phyloP scores from a whole-genome alignment of 495 filamentous ascomycete species.

The Podospora pseudocomata region DNA sequence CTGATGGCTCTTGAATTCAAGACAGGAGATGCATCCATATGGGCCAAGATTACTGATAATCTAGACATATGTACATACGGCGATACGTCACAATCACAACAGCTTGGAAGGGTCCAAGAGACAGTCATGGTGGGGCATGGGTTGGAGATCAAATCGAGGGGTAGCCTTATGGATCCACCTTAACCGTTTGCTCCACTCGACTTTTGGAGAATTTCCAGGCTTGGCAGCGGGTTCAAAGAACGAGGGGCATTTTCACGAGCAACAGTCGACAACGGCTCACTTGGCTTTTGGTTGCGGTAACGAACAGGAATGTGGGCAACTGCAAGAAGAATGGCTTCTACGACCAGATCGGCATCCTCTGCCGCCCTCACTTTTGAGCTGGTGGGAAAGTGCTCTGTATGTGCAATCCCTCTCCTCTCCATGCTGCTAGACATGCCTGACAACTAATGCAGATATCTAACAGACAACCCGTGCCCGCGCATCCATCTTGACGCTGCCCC shows the following conservation, averaged over 20 bases:
- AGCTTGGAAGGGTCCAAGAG: neutral
- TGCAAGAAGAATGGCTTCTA: conserved; percentile 45
- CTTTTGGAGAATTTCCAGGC: conserved; percentile 10
- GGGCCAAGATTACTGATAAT: neutral
- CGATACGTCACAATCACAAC: neutral
- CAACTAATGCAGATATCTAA: neutral
- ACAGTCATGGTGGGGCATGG: neutral
- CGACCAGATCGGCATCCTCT: conserved; percentile 40
- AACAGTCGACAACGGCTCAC: neutral
- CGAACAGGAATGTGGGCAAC: conserved; percentile 28
- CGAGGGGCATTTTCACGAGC: neutral
- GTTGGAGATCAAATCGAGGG: neutral
- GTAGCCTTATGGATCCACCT: neutral
- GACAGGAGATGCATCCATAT: neutral
- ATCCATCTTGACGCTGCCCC: conserved; percentile 82
- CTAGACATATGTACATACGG: neutral
- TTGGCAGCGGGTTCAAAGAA: conserved; percentile 11
- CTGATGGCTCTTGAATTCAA: neutral
- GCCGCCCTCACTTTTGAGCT: conserved; percentile 76
- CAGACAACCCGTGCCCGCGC: conserved; percentile 95
- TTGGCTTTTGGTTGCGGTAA: neutral
- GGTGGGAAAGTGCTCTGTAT: conserved; percentile 77
- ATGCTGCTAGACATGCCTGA: neutral
- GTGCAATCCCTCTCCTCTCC: conserved; percentile 21
- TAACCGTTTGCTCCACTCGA: neutral